Evolutionary conservation across 768 basidiomycete genomes (phyloP).

Genomic region (Amanita phalloides): DNA sequence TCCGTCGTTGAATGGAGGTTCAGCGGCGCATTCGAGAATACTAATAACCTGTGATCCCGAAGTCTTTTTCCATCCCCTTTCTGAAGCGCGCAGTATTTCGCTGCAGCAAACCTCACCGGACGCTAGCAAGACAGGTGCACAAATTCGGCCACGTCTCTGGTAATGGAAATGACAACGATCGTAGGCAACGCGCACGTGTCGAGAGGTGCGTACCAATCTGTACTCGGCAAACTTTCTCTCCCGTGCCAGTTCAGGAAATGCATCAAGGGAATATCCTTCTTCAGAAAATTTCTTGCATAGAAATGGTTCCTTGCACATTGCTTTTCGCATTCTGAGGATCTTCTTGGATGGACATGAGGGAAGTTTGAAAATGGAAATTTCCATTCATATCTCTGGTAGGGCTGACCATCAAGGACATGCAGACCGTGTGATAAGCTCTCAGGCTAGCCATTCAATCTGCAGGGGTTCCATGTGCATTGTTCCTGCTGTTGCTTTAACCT

Average conservation of each 20-base stretch:
- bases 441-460: no score
- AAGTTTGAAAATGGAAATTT: no score
- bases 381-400: no score
- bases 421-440: no score
- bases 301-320: neutral
- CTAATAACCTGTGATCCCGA: conserved; percentile 30
- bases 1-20: neutral
- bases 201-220: conserved; percentile 38
- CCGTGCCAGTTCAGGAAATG: neutral
- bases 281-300: neutral
- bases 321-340: neutral
- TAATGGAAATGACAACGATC: conserved; percentile 47
- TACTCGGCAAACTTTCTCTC: conserved; percentile 28
- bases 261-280: neutral
- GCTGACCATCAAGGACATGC: no score
- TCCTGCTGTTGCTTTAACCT: no score
- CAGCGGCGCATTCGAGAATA: conserved; percentile 10
- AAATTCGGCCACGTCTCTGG: conserved; percentile 40
- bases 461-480: no score
- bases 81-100: conserved; percentile 35
- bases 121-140: neutral
- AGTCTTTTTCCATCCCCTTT: conserved; percentile 38
- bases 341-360: neutral
- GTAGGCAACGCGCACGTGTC: conserved; percentile 47
- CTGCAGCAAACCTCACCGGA: conserved; percentile 14